Base-by-base conservation (phyloP, 805 yeast species). In the Kluyveromyces aestuarii region DNA sequence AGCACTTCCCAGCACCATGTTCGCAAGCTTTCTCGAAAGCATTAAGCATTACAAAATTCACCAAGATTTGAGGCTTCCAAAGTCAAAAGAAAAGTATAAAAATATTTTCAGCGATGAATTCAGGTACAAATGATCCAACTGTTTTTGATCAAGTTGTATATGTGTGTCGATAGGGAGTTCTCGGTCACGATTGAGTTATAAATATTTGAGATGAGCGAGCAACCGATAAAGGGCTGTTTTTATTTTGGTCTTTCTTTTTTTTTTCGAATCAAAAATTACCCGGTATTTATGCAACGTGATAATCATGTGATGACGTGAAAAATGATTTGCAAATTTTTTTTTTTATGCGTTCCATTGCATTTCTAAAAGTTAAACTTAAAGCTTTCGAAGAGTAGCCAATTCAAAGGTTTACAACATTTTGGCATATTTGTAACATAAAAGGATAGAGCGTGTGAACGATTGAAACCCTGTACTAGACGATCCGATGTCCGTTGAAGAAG, bases 1-100 rank as follows among this genome's bases (percentile, higher is more conserved):
- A 8, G 76, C 73, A 2, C 80, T 67, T 8, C 70, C 62, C n/a
- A 71, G 43, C 8, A 71, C 51, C 71, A 73, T 68, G 55, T 68
- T 72, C 43, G 60, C 25, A 36, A 59, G 41, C 45, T 55, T 55
- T 41, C 52, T 44, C 14, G 35, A 30, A 30, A 30, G 14, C 35
- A 27, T 27, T 8, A 27, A 27, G 33, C 33, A 30, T 13, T 30
- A 13, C 35, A 13, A 30, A 30, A 30, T 30, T 13, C 14, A 10
- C 4, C 14, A 30, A 30, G 14, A 11, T 3, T 30, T 10, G 8
- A 30, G 14, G 4, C 25, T 21, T 21, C 25, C 3, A 21, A 21
- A 21, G 25, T 6, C 25, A 21, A 21, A 21, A 21, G n/a, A 21
- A 21, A 4, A 21, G 25, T 3, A 6, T 6, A 21, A 21, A 21